Base-by-base conservation (phyloP, 208 protist genomes). In the Tritrichomonas musculus region DNA sequence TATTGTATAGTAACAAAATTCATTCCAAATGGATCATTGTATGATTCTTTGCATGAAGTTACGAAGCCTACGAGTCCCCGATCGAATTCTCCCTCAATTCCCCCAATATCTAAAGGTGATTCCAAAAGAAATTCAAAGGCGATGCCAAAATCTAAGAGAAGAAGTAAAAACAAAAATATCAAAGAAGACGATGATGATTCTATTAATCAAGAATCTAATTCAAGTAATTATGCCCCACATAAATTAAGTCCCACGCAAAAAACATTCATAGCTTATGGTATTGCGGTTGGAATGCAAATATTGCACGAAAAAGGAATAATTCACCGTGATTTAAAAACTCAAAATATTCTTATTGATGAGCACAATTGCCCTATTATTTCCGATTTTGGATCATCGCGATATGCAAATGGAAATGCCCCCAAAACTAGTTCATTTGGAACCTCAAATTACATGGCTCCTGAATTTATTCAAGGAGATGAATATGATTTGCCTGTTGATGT, bases 381-480 rank as follows among this genome's bases (percentile, higher is more conserved):
- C 47, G 77, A 88, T 36, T 88, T 88, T 88, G 77, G 77, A 88
- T 57, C 77, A 36, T 57, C 47, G 1, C 44, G 47, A 39, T 57
- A 57, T 88, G 27, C 13, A 55, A 30, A 41, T 39, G 33, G 14
- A 57, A 22, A 20, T 3, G 30, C 27, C 20, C 33, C 69, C 5
- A 88, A 57, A 47, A 88, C 77, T 20, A 20, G 47, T 57, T 27
- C 44, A 39, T 44, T 25, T 13, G 77, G 77, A 60, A 88, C 77
- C 1, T n/a, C 77, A 27, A 60, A 47, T 88, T 88, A 88, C 57
- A 88, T 88, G 77, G 77, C 77, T 20, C 77, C 77, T 53, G 77
- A 88, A 88, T 88, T 88, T 49, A 8, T 57, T 39, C 47, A 88
- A 50, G 47, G 47, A 5, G 77, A 88, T 39, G 27, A 88, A 53